phyloP scores from a whole-genome alignment of 2,329 filamentous ascomycete genomes.

The Ophiocordyceps polyrhachis-furcata region DNA sequence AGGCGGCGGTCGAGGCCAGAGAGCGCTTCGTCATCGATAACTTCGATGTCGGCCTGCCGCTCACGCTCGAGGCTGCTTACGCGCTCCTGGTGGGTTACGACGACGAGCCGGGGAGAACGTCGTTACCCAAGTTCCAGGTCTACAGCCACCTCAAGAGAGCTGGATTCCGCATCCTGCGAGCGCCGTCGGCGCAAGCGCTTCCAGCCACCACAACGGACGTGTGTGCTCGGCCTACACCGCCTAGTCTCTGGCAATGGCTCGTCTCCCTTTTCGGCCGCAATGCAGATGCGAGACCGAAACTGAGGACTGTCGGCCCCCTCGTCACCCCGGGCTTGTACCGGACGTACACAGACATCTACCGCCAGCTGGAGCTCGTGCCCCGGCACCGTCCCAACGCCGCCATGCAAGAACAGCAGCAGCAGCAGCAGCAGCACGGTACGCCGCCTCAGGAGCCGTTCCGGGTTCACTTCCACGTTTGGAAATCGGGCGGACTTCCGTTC shows the following conservation, averaged over 20 bases:
- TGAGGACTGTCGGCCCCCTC: slow-evolving; percentile 30
- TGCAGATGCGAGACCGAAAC: slow-evolving; percentile 6
- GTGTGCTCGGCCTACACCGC: not conserved
- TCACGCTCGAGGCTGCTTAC: slow-evolving; percentile 85
- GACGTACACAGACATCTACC: slow-evolving; percentile 53
- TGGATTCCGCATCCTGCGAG: slow-evolving; percentile 66
- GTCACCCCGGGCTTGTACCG: slow-evolving; percentile 46
- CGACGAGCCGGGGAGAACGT: slow-evolving; percentile 37
- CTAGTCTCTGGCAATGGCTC: slow-evolving; percentile 32
- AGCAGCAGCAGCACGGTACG: not conserved
- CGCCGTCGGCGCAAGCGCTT: slow-evolving; percentile 19
- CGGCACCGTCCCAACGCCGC: slow-evolving; percentile 38
- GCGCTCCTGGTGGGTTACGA: slow-evolving; percentile 61
- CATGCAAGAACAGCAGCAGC: slow-evolving; percentile 5
- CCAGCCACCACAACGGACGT: slow-evolving; percentile 3
- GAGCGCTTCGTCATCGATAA: slow-evolving; percentile 15
- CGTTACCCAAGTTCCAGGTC: slow-evolving; percentile 69
- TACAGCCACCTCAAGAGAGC: slow-evolving; percentile 68
- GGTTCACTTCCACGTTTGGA: slow-evolving; percentile 70
- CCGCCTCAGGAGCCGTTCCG: slow-evolving; percentile 39
- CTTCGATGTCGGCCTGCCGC: slow-evolving; percentile 51
- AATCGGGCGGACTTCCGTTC: slow-evolving; percentile 40
- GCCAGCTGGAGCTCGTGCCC: slow-evolving; percentile 54
- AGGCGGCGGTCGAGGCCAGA: slow-evolving; percentile 4
- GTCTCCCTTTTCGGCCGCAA: slow-evolving; percentile 23